Base-by-base conservation (phyloP, 768 basidiomycete genomes). In the Paxillus ammoniavirescens region DNA sequence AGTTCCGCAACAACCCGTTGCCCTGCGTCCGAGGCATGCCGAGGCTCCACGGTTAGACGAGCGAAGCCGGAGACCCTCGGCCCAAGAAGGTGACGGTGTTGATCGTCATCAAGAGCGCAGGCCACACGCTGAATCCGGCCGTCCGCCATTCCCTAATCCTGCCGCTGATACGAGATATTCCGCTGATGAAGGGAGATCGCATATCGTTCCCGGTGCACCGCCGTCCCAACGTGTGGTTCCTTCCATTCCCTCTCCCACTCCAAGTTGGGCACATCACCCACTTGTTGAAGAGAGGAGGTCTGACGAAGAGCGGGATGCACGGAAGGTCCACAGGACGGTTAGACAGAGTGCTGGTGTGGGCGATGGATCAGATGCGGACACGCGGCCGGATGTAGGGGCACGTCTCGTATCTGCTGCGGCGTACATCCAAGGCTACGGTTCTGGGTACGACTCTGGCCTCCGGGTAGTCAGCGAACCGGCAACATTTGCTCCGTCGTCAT, bases 381-480 rank as follows among this genome's bases (percentile, higher is more conserved):
- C 44, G 15, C 59, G 50, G 23, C 49, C 18, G 2, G 53, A 15
- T 14, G 49, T 57, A 44, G 58, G 30, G 2, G 26, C 58, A 42
- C 69, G 57, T 49, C 65, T 60, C 50, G 70, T 72, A 2, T 75
- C 73, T 10, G 69, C 74, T 1, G 63, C 63, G 12, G 74, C 74
- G 4, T 75, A 75, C 49, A 26, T 69, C 21, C 62, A 61, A 30
- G 73, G 73, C 14, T 75, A 68, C 35, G 70, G 67, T 15, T 59
- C 56, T 9, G 73, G 74, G n/a, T 74, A 73, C 35, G 65, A 55
- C 15, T 63, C 68, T 0, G 68, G 68, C 3, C 54, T 70, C 21
- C 61, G 61, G 8, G 51, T 69, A 2, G 45, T 49, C 28, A 65
- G 49, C 41, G 65, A 59, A 14, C 54, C 65, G 1, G 1, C 47